Percentiles rank a stretch among this genome's conserved stretches.
Conservation (phyloP, 192 early-diverging fungal species). For the Coemansia sp. region DNA sequence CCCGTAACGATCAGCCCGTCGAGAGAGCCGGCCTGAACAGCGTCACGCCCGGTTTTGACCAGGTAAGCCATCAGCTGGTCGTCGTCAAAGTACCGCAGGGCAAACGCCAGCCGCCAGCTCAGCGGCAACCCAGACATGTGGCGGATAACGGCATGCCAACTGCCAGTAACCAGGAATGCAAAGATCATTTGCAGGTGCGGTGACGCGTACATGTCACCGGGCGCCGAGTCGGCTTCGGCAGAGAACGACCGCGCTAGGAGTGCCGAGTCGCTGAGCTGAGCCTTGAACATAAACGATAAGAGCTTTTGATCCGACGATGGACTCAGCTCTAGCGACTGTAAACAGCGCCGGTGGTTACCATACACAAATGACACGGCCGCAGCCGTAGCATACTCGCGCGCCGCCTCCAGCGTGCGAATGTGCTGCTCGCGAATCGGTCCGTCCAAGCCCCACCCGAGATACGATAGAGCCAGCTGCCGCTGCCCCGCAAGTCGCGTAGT, state of each 20-base stretch:
- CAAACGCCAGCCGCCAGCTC: conserved; percentile 77
- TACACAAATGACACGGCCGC: conserved; percentile 89
- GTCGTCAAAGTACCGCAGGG: conserved; percentile 82
- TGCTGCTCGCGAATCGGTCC: conserved; percentile 49
- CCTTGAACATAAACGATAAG: conserved; percentile 65
- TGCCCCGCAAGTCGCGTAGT: conserved; percentile 30
- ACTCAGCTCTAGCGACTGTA: conserved; percentile 57
- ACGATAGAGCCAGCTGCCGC: conserved; percentile 55
- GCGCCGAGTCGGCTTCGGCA: conserved; percentile 8
- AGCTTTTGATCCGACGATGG: conserved; percentile 62
- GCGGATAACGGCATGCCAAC: conserved; percentile 77
- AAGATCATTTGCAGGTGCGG: conserved; percentile 90
- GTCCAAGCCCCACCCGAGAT: conserved; percentile 57
- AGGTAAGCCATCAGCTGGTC: conserved; percentile 69
- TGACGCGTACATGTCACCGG: conserved; percentile 39
- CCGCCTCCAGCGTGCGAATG: conserved; percentile 59
- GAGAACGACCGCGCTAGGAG: conserved; percentile 55
- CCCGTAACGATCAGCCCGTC: conserved; percentile 87
- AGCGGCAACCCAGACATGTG: conserved; percentile 70
- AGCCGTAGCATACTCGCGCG: conserved; percentile 75
- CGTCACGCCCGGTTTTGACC: conserved; percentile 45
- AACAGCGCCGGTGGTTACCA: conserved; percentile 69
- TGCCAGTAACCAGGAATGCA: conserved; percentile 74
- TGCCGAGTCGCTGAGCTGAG: conserved; percentile 50
- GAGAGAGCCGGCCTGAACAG: conserved; percentile 68